Conservation (phyloP, 1,284 basidiomycete genomes). For the Sanghuangporus sanghuang region DNA sequence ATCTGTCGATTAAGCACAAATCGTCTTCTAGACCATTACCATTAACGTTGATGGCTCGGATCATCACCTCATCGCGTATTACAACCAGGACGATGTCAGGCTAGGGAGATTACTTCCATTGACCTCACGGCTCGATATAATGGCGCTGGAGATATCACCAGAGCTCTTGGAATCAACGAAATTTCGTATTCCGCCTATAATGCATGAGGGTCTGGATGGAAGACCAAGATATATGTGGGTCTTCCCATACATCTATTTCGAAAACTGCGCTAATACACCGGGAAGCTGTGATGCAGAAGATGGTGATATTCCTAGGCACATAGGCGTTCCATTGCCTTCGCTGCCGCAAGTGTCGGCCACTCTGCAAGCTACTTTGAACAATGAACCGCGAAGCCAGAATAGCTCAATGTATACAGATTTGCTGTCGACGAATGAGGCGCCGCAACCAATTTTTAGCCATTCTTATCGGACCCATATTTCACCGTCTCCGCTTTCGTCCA, state of each 20-base stretch:
- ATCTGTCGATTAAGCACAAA: conserved; percentile 15
- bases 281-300: conserved; percentile 16
- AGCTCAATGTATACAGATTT: neutral
- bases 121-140: conserved; percentile 57
- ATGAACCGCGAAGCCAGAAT: neutral
- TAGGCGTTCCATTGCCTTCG: conserved; percentile 10
- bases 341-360: neutral
- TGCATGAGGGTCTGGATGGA: conserved; percentile 59
- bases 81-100: conserved; percentile 69
- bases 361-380: neutral
- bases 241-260: neutral
- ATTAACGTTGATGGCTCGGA: conserved; percentile 71
- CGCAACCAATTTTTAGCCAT: neutral
- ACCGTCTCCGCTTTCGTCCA: neutral
- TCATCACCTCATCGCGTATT: conserved; percentile 78
- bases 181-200: conserved; percentile 67
- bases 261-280: neutral
- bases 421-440: neutral
- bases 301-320: conserved; percentile 2
- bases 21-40: conserved; percentile 62
- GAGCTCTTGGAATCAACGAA: conserved; percentile 66
- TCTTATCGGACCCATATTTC: neutral
- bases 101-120: conserved; percentile 59
- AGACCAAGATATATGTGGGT: conserved; percentile 48
- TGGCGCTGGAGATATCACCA: conserved; percentile 58